Evolutionary conservation across 306 rosid genomes (phyloP).

Genomic region (Senna siamea): DNA sequence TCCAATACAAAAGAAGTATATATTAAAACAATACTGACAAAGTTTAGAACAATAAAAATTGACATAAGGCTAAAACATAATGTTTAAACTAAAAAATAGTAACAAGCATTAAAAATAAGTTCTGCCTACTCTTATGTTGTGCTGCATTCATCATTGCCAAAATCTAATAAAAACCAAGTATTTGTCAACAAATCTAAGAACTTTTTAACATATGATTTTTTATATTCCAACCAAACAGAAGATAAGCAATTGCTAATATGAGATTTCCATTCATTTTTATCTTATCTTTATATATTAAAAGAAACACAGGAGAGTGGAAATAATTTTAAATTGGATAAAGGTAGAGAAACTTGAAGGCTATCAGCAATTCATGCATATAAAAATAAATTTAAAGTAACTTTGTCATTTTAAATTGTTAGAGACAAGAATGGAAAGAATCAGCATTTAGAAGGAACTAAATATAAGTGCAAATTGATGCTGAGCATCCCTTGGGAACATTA

Average conservation of each 20-base stretch:
- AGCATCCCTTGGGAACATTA: constrained; percentile 35
- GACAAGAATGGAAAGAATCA: neutral
- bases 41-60: constrained; percentile 24
- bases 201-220: constrained; percentile 2
- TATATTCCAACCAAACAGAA: constrained; percentile 22
- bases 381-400: constrained; percentile 34
- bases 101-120: constrained; percentile 5
- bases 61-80: constrained; percentile 8
- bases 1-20: constrained; percentile 11
- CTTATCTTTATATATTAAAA: constrained; percentile 19
- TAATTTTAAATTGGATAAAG: constrained; percentile 20
- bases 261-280: neutral
- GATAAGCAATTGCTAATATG: constrained; percentile 10
- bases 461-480: constrained; percentile 11
- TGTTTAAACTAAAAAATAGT: constrained; percentile 5
- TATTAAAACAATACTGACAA: constrained; percentile 22
- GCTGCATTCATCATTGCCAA: constrained; percentile 13
- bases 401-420: constrained; percentile 9
- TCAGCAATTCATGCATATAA: constrained; percentile 28
- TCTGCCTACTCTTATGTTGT: constrained; percentile 1
- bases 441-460: constrained; percentile 29
- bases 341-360: constrained; percentile 12
- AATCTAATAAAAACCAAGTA: constrained; percentile 15
- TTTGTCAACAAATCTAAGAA: constrained; percentile 12
- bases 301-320: constrained; percentile 22